Evolutionary conservation across 2,329 filamentous ascomycete genomes (phyloP), one percentile per base, ranked within the genome.

Genomic region (Epichloe festucae): DNA sequence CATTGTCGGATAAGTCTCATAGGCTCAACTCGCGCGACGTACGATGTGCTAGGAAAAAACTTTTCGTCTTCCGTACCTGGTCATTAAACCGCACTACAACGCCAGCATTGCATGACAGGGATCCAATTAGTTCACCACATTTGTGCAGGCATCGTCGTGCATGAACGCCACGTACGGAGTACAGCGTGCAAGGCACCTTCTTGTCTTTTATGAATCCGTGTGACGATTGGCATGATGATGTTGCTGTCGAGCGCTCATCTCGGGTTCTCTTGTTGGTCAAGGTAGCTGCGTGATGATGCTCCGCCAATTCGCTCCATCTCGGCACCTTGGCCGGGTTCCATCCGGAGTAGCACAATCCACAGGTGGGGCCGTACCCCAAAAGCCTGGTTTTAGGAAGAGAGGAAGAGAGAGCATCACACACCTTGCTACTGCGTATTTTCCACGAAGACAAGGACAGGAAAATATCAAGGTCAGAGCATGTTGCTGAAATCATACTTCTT

Each of bases 281-380:
- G 36, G n/a, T 39, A 34, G 14, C 27, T 15, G 35, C 34, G 11
- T 46, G 49, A 50, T 46, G 49, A 50, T 44, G 34, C 31, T 44
- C 42, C 40, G 38, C 38, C 27, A 35, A 17, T 31, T 39, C n/a
- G 21, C 38, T 49, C 47, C 36, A 19, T 38, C 36, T 50, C 47
- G 42, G 38, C 35, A 47, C 35, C 38, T 41, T 41, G 36, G 3
- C 39, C 47, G 38, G 47, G 38, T 52, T 47, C 38, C 51, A 53
- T 50, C 41, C 27, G 43, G 43, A 50, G 47, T 46, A n/a, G 47
- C 40, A 50, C 42, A 31, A 47, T 46, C 43, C 51, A 35, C n/a
- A 27, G 27, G 27, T 50, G 47, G 43, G 31, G 46, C 41, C 41
- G 40, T 31, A 46, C 51, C 17, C 48, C 48, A 43, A 48, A 47